Evolutionary conservation across 2,329 filamentous ascomycete genomes (phyloP), one percentile per base, ranked within the genome.

Genomic region (Calonectria pseudoreteaudii): DNA sequence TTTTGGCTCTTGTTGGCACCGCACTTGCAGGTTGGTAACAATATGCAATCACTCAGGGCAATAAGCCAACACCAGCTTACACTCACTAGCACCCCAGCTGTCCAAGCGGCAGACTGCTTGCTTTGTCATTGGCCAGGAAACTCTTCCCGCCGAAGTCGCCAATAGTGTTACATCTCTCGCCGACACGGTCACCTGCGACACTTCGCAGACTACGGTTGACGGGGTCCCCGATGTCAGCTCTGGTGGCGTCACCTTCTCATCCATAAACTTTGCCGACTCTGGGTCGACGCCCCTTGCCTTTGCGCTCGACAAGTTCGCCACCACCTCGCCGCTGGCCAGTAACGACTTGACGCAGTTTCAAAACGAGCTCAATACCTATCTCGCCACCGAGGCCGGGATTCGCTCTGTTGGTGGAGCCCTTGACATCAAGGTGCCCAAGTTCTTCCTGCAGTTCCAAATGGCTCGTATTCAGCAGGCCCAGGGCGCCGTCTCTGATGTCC

Each of bases 341-440:
- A 87, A 86, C 52, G 84, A 91, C 78, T 85, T 92, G 18, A 80
- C 84, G 7, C 82, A 82, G 26, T 91, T 92, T 83, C 85, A 91
- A 80, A 84, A 90, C 78, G 80, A 86, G 74, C 85, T 91, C 53
- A 87, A 91, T 79, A 87, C 88, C 13, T 92, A 92, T 78, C 82
- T 89, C 4, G 90, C 91, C 0, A 92, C 91, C 6, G 91, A 92
- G 82, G 90, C 89, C 1, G 91, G 89, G 1, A 84, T 92, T 64
- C 85, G 90, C 26, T 89, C 87, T 28, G 86, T 87, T 9, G 88
- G 86, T 13, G 90, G 90, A 2, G 86, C 79, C 70, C 83, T 92
- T 23, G 88, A 86, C 2, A 89, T 92, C 83, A 92, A 92, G 82
- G 88, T 90, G 7, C 91, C 91, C 74, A 92, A 92, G 82, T 92